Conservation (phyloP, 148 eudicot genomes). For the Chenopodium suecicum region DNA sequence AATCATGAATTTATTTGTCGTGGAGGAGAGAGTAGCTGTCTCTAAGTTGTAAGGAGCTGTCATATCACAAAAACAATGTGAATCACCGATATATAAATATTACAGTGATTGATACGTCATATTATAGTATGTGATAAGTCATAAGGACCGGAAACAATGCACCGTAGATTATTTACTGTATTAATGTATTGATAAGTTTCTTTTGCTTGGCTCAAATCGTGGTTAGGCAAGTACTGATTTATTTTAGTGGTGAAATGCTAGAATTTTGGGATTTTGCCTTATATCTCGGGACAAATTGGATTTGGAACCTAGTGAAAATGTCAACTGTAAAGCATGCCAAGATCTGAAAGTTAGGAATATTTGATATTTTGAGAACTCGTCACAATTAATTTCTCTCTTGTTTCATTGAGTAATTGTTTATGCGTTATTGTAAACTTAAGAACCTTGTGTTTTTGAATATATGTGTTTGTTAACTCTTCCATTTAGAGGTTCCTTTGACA, state of each 20-base stretch:
- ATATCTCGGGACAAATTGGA: not conserved
- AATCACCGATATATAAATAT: not conserved
- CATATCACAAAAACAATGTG: not conserved
- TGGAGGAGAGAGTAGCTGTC: not conserved
- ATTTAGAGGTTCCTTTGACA: not conserved
- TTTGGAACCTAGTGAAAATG: not conserved
- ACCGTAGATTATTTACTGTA: not conserved
- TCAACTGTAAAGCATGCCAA: slow-evolving; percentile 1
- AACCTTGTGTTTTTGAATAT: not conserved
- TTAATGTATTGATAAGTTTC: not conserved
- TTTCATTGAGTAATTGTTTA: not conserved
- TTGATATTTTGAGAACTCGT: not conserved
- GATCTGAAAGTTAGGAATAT: not conserved
- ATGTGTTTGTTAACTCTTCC: not conserved
- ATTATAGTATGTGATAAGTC: not conserved
- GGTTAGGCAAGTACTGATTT: not conserved
- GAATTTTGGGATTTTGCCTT: not conserved
- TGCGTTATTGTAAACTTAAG: not conserved
- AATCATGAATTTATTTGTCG: not conserved
- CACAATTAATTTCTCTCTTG: not conserved
- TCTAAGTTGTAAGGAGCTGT: not conserved
- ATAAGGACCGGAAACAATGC: not conserved
- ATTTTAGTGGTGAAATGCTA: not conserved
- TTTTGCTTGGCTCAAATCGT: not conserved
- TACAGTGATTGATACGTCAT: not conserved